Evolutionary conservation across 1,284 basidiomycete species (phyloP).

Genomic region (Fomitopsis palustris): DNA sequence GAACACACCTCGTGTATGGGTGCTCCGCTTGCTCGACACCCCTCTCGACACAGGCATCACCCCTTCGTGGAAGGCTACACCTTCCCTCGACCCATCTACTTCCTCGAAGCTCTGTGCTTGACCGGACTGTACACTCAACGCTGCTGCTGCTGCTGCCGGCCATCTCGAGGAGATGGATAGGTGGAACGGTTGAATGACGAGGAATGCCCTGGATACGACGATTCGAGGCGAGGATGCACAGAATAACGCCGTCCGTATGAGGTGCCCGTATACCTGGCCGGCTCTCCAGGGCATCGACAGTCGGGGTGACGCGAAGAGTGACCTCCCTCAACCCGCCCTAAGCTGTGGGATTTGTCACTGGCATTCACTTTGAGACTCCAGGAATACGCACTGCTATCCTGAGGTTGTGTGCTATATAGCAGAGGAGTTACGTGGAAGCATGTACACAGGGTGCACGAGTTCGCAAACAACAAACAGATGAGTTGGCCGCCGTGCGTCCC

Average conservation of each 20-base stretch:
- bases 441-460: neutral
- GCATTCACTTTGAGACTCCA: neutral
- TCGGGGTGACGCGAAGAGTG: slow-evolving; percentile 38
- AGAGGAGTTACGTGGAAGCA: neutral
- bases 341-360: slow-evolving; percentile 8
- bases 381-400: neutral
- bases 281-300: slow-evolving; percentile 72
- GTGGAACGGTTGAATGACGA: slow-evolving; percentile 15
- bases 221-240: slow-evolving; percentile 15
- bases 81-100: neutral
- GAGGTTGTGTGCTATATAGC: neutral
- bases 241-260: slow-evolving; percentile 36
- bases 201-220: slow-evolving; percentile 10
- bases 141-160: slow-evolving; percentile 19
- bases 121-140: slow-evolving; percentile 11
- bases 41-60: neutral
- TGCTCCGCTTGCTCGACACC: neutral
- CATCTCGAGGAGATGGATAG: slow-evolving; percentile 15
- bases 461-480: neutral
- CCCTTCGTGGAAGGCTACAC: neutral
- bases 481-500: neutral
- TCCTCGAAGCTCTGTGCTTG: neutral
- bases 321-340: slow-evolving; percentile 28
- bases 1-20: neutral
- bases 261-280: slow-evolving; percentile 50